Evolutionary conservation across 768 basidiomycete species (phyloP).

Genomic region (Boletus subcaerulescens): DNA sequence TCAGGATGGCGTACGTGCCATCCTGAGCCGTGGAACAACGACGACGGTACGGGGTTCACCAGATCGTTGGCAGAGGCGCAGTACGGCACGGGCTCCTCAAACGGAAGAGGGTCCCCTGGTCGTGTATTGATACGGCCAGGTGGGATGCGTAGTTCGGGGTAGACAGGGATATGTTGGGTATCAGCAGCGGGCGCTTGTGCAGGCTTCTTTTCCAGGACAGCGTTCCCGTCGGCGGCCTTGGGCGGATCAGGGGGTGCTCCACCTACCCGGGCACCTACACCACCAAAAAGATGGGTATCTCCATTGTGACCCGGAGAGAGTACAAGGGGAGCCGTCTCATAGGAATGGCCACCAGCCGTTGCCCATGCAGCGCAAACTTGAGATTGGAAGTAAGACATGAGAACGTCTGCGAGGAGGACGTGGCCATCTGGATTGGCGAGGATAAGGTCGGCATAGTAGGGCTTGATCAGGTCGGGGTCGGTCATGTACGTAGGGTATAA

Average conservation of each 20-base stretch:
- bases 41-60: conserved; percentile 94
- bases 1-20: conserved; percentile 81
- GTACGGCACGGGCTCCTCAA: conserved; percentile 85
- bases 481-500: conserved; percentile 81
- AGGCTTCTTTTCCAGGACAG: conserved; percentile 29
- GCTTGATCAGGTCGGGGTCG: conserved; percentile 58
- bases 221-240: conserved; percentile 31
- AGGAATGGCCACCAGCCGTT: conserved; percentile 62
- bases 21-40: conserved; percentile 89
- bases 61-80: conserved; percentile 97
- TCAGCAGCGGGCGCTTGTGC: conserved; percentile 8
- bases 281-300: conserved; percentile 72
- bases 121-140: conserved; percentile 67
- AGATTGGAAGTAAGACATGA: conserved; percentile 85
- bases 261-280: conserved; percentile 82
- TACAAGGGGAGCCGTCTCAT: conserved; percentile 51
- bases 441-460: conserved; percentile 80
- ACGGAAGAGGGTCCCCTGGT: conserved; percentile 51
- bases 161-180: conserved; percentile 18
- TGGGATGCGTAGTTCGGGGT: conserved; percentile 52
- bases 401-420: conserved; percentile 84
- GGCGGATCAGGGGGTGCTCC: conserved; percentile 48
- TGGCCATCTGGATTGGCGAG: conserved; percentile 82
- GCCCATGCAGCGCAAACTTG: conserved; percentile 89
- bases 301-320: conserved; percentile 36